Evolutionary conservation across 2,329 filamentous ascomycete species (phyloP).

Genomic region (Fusarium devonianum): DNA sequence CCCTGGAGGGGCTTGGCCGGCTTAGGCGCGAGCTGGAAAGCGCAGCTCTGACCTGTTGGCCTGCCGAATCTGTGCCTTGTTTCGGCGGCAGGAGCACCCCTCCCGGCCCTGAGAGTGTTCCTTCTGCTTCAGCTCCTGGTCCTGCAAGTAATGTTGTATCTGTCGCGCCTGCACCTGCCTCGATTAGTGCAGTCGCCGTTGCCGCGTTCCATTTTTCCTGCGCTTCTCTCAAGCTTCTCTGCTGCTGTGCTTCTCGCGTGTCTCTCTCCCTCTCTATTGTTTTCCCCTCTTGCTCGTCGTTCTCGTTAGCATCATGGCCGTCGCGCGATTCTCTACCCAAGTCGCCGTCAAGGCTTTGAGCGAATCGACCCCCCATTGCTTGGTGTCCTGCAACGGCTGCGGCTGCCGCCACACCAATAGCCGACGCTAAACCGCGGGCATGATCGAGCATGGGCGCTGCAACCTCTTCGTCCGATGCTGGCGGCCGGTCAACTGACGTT

Average conservation of each 20-base stretch:
- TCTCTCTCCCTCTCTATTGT: slow-evolving; percentile 4
- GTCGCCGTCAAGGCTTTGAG: slow-evolving; percentile 15
- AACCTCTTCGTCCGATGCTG: slow-evolving; percentile 38
- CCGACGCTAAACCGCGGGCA: slow-evolving; percentile 38
- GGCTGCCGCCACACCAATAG: slow-evolving; percentile 37
- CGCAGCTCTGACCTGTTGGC: slow-evolving; percentile 31
- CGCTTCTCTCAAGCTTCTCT: slow-evolving; percentile 31
- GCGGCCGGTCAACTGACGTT: slow-evolving; percentile 37
- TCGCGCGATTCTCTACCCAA: slow-evolving; percentile 11
- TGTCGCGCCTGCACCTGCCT: slow-evolving; percentile 3
- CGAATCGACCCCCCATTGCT: slow-evolving; percentile 21
- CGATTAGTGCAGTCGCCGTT: slow-evolving; percentile 24
- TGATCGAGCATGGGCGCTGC: slow-evolving; percentile 36
- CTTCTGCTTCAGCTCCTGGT: slow-evolving; percentile 15
- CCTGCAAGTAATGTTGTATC: slow-evolving; percentile 23
- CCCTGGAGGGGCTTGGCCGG: slow-evolving; percentile 32
- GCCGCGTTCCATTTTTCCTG: slow-evolving; percentile 35
- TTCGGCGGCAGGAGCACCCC: slow-evolving; percentile 31
- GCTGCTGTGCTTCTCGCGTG: slow-evolving; percentile 28
- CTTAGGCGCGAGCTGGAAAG: slow-evolving; percentile 30
- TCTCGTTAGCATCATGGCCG: background rate
- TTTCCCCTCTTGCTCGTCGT: slow-evolving; percentile 5
- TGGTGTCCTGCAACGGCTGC: slow-evolving; percentile 33
- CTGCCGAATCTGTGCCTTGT: slow-evolving; percentile 33
- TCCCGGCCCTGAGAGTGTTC: slow-evolving; percentile 9